Evolutionary conservation across 2,329 filamentous ascomycete genomes (phyloP), one percentile per base, ranked within the genome.

Genomic region (Apiospora saccharicola): DNA sequence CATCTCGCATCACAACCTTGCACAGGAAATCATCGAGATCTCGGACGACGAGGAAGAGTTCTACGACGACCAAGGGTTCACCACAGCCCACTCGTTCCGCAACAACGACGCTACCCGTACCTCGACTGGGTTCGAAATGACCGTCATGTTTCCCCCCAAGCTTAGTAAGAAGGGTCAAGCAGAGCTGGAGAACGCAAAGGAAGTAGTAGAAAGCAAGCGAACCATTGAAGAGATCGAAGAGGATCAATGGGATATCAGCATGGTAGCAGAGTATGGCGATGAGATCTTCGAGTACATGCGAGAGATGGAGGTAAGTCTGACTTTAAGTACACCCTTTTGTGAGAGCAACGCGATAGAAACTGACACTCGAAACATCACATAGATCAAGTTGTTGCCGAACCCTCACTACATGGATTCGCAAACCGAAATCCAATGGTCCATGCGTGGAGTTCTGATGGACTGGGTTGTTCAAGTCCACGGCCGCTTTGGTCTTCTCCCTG

Each of bases 361-460:
- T 78, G 75, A 79, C 68, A 69, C 46, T 67, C 67, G 24, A 22
- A 26, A 51, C 19, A 16, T 49, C 68, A 16, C 70, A 72, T 80
- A 94, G 93, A 89, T 87, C 81, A 91, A 87, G 77, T 93, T 98
- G 90, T 87, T 95, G 53, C 96, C 96, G 1, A 95, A 96, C 79
- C 88, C 94, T 4, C 90, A 96, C 81, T 99, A 99, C 86, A 99
- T 99, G 96, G 94, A 98, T 74, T 91, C 93, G 76, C 96, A 99
- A 82, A 92, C 93, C n/a, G 96, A 98, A 82, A 97, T 99, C 72
- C 94, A 98, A 81, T 99, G 96, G 96, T 98, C 95, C 3, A 99
- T 98, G 96, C 94, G 96, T 67, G 93, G 95, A 7, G 94, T 98
- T 30, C 88, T 99, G 71, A 97, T 99, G 91, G 96, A 98, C 82